Percentiles rank a stretch among this genome's conserved stretches.
Evolutionary conservation across 129 eudicot genomes (phyloP).

Genomic region (Erigeron canadensis): DNA sequence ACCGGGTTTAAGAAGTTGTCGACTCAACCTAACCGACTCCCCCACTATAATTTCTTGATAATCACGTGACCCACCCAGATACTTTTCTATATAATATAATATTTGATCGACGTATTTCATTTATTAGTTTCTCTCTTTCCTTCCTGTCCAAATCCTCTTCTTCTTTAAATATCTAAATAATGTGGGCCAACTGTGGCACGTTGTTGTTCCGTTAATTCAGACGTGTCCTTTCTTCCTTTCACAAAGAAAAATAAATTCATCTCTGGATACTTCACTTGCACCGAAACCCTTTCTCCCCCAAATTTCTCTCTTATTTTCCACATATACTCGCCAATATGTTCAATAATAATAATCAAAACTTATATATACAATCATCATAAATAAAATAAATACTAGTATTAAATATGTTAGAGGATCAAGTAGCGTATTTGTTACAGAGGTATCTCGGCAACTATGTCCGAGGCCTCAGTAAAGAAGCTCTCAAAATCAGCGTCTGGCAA

Average conservation of each 20-base stretch:
- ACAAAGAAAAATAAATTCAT: neutral
- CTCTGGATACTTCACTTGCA: slow-evolving; percentile 34
- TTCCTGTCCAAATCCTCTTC: neutral
- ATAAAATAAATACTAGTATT: neutral
- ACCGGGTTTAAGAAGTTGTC: no score
- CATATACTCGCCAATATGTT: neutral
- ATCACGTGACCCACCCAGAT: slow-evolving; percentile 21
- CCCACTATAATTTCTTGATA: neutral
- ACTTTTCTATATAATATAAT: no score
- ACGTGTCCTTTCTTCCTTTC: slow-evolving; percentile 25
- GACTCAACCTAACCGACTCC: neutral
- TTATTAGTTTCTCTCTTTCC: neutral
- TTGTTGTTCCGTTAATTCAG: slow-evolving; percentile 30
- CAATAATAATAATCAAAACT: neutral
- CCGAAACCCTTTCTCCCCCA: slow-evolving; percentile 18
- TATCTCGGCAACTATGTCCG: slow-evolving; percentile 93
- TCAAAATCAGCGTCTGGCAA: slow-evolving; percentile 95
- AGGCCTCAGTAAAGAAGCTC: slow-evolving; percentile 99
- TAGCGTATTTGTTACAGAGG: slow-evolving; percentile 84
- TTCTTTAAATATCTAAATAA: no score
- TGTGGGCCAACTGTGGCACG: slow-evolving; percentile 35
- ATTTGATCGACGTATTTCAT: neutral
- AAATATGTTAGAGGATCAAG: slow-evolving; percentile 98
- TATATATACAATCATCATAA: slow-evolving; percentile 7
- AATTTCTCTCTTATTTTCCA: neutral